Conservation (phyloP, 106 monocot genomes). For the Platanthera guangdongensis region DNA sequence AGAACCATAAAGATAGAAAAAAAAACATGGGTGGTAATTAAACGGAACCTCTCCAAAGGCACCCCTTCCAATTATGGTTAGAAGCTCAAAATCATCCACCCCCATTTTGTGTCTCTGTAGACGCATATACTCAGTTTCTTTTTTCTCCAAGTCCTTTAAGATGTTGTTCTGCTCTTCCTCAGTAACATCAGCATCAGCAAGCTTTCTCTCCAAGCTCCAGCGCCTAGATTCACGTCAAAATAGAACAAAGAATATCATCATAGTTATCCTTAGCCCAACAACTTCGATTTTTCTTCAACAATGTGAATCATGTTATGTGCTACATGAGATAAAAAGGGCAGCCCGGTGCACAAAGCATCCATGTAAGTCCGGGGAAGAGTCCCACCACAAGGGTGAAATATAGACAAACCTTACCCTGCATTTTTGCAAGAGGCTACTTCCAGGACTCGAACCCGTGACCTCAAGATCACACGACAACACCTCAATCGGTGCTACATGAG, state of each 20-base stretch:
- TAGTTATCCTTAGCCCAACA: background rate
- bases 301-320: background rate
- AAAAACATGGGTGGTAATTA: background rate
- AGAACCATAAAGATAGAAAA: background rate
- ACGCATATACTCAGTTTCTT: slow-evolving; percentile 82
- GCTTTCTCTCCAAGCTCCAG: slow-evolving; percentile 62
- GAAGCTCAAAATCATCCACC: slow-evolving; percentile 67
- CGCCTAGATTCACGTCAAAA: slow-evolving; percentile 26
- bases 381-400: too few relatives aligned
- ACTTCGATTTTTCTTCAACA: background rate
- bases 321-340: background rate
- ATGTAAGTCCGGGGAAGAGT: too few relatives aligned
- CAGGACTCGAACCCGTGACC: too few relatives aligned
- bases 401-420: too few relatives aligned
- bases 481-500: background rate
- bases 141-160: slow-evolving; percentile 62
- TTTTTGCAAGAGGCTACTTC: too few relatives aligned
- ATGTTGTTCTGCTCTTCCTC: slow-evolving; percentile 71
- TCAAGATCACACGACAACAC: too few relatives aligned
- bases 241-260: background rate
- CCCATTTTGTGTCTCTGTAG: slow-evolving; percentile 78
- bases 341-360: too few relatives aligned
- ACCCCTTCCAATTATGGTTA: slow-evolving; percentile 72
- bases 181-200: slow-evolving; percentile 81
- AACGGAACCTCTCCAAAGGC: slow-evolving; percentile 64